Conservation (phyloP, 2,329 filamentous ascomycete species). For the Hypoxylon sp. region DNA sequence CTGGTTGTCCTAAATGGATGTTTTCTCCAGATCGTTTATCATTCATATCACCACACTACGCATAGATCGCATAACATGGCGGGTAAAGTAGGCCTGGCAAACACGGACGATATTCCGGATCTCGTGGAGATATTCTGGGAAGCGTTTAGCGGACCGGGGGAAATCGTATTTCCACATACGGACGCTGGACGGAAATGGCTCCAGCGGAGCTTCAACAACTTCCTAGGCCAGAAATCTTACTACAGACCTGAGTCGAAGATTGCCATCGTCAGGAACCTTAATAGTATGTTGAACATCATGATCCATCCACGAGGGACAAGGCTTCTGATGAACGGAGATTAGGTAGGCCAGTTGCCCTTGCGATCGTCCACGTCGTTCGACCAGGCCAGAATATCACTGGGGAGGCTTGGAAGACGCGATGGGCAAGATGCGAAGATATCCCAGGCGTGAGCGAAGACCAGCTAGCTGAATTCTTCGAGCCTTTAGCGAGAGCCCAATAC, state of each 20-base stretch:
- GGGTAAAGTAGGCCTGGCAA: constrained; percentile 46
- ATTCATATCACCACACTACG: not conserved
- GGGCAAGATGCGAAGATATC: constrained; percentile 45
- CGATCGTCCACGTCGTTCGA: constrained; percentile 46
- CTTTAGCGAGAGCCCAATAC: constrained; percentile 47
- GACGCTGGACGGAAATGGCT: constrained; percentile 47
- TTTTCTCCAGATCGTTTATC: not conserved
- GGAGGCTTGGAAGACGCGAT: constrained; percentile 48
- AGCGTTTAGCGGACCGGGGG: constrained; percentile 47
- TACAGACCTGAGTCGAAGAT: constrained; percentile 46
- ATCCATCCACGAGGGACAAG: not conserved
- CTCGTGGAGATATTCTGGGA: constrained; percentile 49
- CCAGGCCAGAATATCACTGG: constrained; percentile 46
- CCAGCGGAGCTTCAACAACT: constrained; percentile 49
- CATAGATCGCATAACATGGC: constrained; percentile 23
- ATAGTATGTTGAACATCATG: constrained; percentile 33
- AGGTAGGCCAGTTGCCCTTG: constrained; percentile 46
- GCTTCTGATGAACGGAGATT: constrained; percentile 24
- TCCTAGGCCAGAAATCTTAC: constrained; percentile 45
- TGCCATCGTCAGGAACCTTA: constrained; percentile 45
- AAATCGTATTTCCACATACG: constrained; percentile 47
- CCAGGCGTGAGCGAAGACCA: constrained; percentile 43
- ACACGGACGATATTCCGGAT: constrained; percentile 44
- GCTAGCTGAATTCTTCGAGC: constrained; percentile 48
- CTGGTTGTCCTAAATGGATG: not conserved